These are phyloP conservation scores for Rostrohypoxylon terebratum DNA, from an alignment of 495 filamentous ascomycete genomes.

Conservation along the genomic window DNA sequence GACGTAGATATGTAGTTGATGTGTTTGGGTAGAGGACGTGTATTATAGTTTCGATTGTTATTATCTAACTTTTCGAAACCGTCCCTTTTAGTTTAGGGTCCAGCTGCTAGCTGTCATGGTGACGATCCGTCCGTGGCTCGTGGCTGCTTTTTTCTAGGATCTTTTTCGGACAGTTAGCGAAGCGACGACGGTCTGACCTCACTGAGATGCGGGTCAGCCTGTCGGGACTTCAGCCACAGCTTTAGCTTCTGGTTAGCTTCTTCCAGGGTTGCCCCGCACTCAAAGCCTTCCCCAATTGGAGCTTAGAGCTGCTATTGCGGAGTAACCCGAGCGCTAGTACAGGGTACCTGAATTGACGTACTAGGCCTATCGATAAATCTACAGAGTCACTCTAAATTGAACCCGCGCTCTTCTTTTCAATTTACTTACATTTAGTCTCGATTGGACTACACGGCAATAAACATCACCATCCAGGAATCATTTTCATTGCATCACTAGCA, in stretches of 20 bases:
- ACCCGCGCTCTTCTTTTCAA: too few species aligned
- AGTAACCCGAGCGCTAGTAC: slow-evolving; percentile 6
- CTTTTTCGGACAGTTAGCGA: slow-evolving; percentile 7
- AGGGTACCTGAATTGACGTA: not conserved
- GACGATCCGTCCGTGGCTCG: slow-evolving; percentile 34
- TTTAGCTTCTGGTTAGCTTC: not conserved
- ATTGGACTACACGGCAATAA: not conserved
- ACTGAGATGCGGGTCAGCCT: slow-evolving; percentile 21
- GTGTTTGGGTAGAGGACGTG: slow-evolving; percentile 3
- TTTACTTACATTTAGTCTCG: not conserved
- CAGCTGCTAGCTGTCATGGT: slow-evolving; percentile 12
- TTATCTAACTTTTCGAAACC: not conserved
- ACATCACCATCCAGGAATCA: not conserved
- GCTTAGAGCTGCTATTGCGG: slow-evolving; percentile 23
- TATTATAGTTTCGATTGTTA: slow-evolving; percentile 1
- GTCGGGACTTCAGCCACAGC: slow-evolving; percentile 34
- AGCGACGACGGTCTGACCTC: slow-evolving; percentile 18
- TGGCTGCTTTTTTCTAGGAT: slow-evolving; percentile 19
- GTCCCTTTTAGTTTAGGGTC: slow-evolving; percentile 11
- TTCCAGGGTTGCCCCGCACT: slow-evolving; percentile 27
- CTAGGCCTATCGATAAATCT: not conserved
- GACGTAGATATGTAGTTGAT: not conserved
- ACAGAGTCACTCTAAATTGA: not conserved
- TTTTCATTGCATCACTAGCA: not conserved
- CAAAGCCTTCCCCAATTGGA: slow-evolving; percentile 27